phyloP scores from a whole-genome alignment of 176 grass and related monocot species.

The Olyra latifolia region DNA sequence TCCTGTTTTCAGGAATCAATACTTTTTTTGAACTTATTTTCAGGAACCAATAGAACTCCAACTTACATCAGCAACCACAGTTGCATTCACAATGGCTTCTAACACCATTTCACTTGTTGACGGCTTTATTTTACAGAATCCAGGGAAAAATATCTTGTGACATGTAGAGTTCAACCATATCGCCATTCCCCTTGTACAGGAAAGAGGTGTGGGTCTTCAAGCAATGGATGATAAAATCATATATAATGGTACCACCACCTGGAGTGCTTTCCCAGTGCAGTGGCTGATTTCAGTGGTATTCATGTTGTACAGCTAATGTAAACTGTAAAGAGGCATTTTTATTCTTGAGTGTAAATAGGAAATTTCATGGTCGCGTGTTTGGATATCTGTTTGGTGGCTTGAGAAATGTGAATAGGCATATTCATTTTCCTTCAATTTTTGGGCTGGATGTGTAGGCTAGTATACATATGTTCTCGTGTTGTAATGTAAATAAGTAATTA shows the following conservation, averaged over 20 bases:
- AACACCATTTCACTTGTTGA: neutral
- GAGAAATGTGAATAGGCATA: neutral
- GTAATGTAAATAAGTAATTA: neutral
- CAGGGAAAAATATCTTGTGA: neutral
- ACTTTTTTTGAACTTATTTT: neutral
- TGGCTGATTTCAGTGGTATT: neutral
- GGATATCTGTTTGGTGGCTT: neutral
- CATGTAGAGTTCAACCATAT: neutral
- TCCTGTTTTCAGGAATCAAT: neutral
- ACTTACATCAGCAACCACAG: neutral
- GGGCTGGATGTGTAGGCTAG: neutral
- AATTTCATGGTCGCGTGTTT: neutral
- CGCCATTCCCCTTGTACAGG: neutral
- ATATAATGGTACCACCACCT: neutral
- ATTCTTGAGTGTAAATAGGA: constrained; percentile 9
- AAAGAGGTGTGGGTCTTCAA: neutral
- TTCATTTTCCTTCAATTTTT: neutral
- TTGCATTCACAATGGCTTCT: neutral
- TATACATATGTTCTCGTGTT: neutral
- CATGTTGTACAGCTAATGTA: constrained; percentile 15
- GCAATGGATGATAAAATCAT: neutral
- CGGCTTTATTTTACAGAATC: neutral
- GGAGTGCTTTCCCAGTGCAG: neutral
- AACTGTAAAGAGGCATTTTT: neutral
- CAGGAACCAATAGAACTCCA: neutral